These are phyloP conservation scores for Leishmania gerbilli DNA, from an alignment of 208 protist species.

Conservation along the genomic window DNA sequence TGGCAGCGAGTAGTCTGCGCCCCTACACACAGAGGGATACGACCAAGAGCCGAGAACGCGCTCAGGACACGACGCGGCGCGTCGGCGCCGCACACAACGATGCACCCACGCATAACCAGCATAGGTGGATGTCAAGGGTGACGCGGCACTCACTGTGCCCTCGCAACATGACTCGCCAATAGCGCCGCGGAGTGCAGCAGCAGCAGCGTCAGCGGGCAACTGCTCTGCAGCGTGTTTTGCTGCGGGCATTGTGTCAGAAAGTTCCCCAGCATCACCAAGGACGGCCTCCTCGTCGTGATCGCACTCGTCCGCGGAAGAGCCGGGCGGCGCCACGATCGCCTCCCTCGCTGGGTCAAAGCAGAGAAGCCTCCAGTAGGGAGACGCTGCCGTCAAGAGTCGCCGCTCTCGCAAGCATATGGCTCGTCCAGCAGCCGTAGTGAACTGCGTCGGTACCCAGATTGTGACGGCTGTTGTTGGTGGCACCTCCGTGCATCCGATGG, in stretches of 20 bases:
- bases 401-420: conserved; percentile 59
- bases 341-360: conserved; percentile 22
- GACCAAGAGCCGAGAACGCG: background rate
- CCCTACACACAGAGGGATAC: background rate
- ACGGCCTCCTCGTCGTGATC: background rate
- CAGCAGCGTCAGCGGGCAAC: background rate
- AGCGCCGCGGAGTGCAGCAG: background rate
- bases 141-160: background rate
- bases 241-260: background rate
- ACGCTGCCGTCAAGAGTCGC: conserved; percentile 32
- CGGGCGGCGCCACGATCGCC: conserved; percentile 3
- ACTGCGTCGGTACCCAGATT: conserved; percentile 55
- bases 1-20: conserved; percentile 4
- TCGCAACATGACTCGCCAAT: background rate
- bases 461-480: conserved; percentile 2
- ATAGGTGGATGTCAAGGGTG: conserved; percentile 7
- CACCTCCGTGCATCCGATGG: background rate
- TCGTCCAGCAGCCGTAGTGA: conserved; percentile 60
- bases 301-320: background rate
- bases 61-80: conserved; percentile 20
- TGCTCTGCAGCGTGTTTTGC: background rate
- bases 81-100: background rate
- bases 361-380: conserved; percentile 53
- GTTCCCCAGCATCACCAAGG: background rate
- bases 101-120: conserved; percentile 8